Conservation (phyloP, 768 basidiomycete genomes). For the Rhodotorula toruloides region DNA sequence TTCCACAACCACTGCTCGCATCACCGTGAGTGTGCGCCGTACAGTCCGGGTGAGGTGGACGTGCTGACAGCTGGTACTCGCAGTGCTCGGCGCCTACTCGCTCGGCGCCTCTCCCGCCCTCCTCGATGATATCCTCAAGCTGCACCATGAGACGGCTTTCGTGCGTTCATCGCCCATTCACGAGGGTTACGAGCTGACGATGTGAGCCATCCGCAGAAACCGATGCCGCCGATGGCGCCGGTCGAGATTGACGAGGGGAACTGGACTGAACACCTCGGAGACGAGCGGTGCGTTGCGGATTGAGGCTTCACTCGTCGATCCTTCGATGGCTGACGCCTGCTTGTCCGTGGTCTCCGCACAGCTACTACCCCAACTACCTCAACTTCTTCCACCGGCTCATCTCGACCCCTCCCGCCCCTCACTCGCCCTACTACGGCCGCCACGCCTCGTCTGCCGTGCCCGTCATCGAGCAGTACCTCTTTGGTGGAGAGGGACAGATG, state of each 20-base stretch:
- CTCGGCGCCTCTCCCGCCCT: slow-evolving; percentile 23
- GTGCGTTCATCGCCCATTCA: neutral
- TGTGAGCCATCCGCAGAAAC: slow-evolving; percentile 15
- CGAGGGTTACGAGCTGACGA: neutral
- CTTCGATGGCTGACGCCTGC: neutral
- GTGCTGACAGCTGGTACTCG: neutral
- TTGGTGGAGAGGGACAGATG: slow-evolving; percentile 38
- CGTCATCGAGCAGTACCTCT: slow-evolving; percentile 40
- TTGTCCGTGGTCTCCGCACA: neutral
- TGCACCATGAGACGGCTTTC: slow-evolving; percentile 9
- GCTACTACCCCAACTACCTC: slow-evolving; percentile 42
- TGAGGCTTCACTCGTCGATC: neutral
- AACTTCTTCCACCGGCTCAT: slow-evolving; percentile 39
- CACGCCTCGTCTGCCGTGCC: slow-evolving; percentile 19
- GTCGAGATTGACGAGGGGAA: slow-evolving; percentile 28
- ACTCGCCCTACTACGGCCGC: slow-evolving; percentile 13
- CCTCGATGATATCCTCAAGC: slow-evolving; percentile 25
- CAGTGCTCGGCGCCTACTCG: slow-evolving; percentile 35
- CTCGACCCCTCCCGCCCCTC: neutral
- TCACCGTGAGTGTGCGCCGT: slow-evolving; percentile 8
- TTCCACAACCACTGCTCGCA: slow-evolving; percentile 38
- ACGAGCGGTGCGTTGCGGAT: slow-evolving; percentile 17
- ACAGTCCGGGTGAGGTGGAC: neutral
- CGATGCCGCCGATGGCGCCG: slow-evolving; percentile 27
- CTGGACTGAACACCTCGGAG: slow-evolving; percentile 32